phyloP scores from a whole-genome alignment of 2,329 filamentous ascomycete genomes.

The Daldinia sp. region DNA sequence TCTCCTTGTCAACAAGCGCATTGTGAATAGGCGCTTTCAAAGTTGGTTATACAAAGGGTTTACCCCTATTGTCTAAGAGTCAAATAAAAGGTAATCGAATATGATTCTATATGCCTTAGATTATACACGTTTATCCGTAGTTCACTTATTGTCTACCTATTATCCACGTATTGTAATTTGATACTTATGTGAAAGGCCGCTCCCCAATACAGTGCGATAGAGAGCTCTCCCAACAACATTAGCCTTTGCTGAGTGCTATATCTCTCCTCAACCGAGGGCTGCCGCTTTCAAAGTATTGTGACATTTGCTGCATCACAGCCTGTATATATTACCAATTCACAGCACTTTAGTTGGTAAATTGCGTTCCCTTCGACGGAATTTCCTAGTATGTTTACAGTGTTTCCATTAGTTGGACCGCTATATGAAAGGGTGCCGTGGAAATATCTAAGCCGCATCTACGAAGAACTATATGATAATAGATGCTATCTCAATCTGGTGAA shows the following conservation, averaged over 20 bases:
- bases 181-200: neutral
- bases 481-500: neutral
- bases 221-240: neutral
- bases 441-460: neutral
- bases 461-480: neutral
- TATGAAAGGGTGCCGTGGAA: neutral
- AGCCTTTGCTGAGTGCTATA: neutral
- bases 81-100: neutral
- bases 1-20: constrained; percentile 7
- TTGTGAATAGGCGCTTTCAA: neutral
- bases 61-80: neutral
- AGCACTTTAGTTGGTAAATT: neutral
- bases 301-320: neutral
- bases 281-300: neutral
- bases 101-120: neutral
- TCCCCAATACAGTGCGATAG: neutral
- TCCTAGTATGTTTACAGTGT: neutral
- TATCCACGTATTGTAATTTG: neutral
- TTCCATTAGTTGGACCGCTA: neutral
- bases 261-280: neutral
- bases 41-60: neutral
- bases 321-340: neutral
- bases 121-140: neutral
- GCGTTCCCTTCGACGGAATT: neutral
- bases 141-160: no score